Conservation (phyloP, 169 alveolate species). For the Plasmodium cynomolgi region DNA sequence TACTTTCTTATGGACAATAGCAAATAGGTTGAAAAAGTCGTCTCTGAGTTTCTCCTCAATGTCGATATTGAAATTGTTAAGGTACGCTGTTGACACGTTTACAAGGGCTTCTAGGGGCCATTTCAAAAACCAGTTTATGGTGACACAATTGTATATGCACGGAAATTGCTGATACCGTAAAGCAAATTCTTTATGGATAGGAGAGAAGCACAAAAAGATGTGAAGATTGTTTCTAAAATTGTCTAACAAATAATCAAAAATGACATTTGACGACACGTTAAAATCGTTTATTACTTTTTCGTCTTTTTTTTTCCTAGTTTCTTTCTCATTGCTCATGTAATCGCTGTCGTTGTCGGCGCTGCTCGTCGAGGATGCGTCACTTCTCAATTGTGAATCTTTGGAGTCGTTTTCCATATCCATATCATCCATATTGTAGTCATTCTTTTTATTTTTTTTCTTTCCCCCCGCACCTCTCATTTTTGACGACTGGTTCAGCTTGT, state of each 20-base stretch:
- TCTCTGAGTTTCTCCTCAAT: conserved; percentile 48
- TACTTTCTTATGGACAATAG: conserved; percentile 89
- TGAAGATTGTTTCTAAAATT: conserved; percentile 96
- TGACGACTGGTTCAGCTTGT: conserved; percentile 81
- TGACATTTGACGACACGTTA: conserved; percentile 44
- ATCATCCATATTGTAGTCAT: conserved; percentile 24
- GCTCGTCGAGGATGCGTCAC: conserved; percentile 76
- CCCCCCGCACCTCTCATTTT: conserved; percentile 78
- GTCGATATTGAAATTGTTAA: conserved; percentile 84
- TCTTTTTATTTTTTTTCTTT: conserved; percentile 76
- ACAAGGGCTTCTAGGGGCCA: conserved; percentile 98
- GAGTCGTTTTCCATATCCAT: conserved; percentile 41
- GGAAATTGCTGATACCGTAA: conserved; percentile 98
- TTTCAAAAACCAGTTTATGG: conserved; percentile 96
- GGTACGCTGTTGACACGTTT: conserved; percentile 93
- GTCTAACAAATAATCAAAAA: conserved; percentile 89
- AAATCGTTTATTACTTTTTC: conserved; percentile 49
- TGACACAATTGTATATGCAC: conserved; percentile 95
- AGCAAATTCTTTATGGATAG: conserved; percentile 96
- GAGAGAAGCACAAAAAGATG: conserved; percentile 96
- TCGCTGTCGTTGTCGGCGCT: conserved; percentile 77
- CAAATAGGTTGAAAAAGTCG: conserved; percentile 59
- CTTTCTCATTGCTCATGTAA: conserved; percentile 72
- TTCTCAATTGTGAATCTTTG: conserved; percentile 29
- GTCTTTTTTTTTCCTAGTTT: conserved; percentile 37